A percentile compares a stretch with the other conserved stretches of the same genome.
phyloP scores from a whole-genome alignment of 495 filamentous ascomycete genomes.

The Penicillium crystallinum region DNA sequence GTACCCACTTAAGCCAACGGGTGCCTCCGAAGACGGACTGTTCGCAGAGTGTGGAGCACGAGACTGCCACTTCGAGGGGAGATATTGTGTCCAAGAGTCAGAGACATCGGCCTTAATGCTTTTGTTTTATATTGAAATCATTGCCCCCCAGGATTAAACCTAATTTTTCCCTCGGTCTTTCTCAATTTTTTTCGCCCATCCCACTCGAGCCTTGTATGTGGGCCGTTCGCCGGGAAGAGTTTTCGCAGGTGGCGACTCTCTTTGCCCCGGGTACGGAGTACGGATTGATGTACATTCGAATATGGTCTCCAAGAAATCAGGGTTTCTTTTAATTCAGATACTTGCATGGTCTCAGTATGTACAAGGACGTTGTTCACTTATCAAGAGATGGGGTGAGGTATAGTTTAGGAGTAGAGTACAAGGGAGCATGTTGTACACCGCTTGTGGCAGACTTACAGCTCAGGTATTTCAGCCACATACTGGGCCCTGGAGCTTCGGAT shows the following conservation, averaged over 20 bases:
- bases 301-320: no score
- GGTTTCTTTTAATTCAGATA: no score
- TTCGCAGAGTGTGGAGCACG: conserved; percentile 19
- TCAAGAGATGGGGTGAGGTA: no score
- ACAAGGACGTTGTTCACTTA: no score
- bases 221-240: conserved; percentile 1
- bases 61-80: conserved; percentile 14
- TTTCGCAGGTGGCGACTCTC: not conserved
- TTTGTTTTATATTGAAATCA: not conserved
- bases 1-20: conserved; percentile 6
- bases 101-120: conserved; percentile 7
- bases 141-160: not conserved
- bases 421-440: no score
- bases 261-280: no score
- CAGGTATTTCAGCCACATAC: not conserved
- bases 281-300: no score
- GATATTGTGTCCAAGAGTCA: conserved; percentile 28
- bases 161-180: not conserved
- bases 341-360: no score
- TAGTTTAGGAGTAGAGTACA: no score
- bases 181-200: not conserved
- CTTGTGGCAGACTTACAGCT: no score
- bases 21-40: conserved; percentile 11
- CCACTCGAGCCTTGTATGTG: not conserved
- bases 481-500: not conserved